Conservation (phyloP, 2,329 filamentous ascomycete species). For the Fusarium sp. region DNA sequence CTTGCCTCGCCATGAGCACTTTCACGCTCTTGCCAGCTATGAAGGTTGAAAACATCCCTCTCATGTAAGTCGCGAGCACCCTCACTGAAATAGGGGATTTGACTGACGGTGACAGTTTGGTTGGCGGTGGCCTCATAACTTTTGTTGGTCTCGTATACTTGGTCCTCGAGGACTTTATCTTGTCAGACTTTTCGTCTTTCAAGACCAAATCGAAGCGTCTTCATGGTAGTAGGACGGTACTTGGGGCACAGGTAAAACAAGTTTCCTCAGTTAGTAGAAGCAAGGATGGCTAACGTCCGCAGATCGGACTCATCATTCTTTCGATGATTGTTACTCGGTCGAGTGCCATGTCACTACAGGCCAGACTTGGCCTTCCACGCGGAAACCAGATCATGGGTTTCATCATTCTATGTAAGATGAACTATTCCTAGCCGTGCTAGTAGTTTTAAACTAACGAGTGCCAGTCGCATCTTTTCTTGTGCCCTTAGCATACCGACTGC, state of each 20-base stretch:
- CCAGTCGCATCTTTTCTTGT: slow-evolving; percentile 79
- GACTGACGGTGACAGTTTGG: slow-evolving; percentile 62
- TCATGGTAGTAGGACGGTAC: slow-evolving; percentile 66
- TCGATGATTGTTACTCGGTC: slow-evolving; percentile 89
- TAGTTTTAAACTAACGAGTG: slow-evolving; percentile 25
- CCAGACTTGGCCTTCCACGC: slow-evolving; percentile 83
- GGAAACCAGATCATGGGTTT: slow-evolving; percentile 92
- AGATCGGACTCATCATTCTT: slow-evolving; percentile 82
- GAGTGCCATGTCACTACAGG: slow-evolving; percentile 85
- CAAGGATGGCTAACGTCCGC: slow-evolving; percentile 24
- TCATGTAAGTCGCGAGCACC: slow-evolving; percentile 69
- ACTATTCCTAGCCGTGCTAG: background rate
- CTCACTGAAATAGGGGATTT: background rate
- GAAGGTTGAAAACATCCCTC: slow-evolving; percentile 80
- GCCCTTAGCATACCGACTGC: slow-evolving; percentile 83
- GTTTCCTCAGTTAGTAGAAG: background rate
- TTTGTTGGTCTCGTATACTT: slow-evolving; percentile 82
- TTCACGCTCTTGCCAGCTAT: slow-evolving; percentile 91
- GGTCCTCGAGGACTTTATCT: slow-evolving; percentile 75
- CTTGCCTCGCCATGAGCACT: slow-evolving; percentile 85
- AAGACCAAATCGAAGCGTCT: slow-evolving; percentile 47
- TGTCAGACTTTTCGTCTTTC: slow-evolving; percentile 56
- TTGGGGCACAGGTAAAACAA: slow-evolving; percentile 72
- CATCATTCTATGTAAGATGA: slow-evolving; percentile 74
- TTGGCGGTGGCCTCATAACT: slow-evolving; percentile 84